Evolutionary conservation across 129 eudicot genomes (phyloP).

Genomic region (Flaveria linearis): DNA sequence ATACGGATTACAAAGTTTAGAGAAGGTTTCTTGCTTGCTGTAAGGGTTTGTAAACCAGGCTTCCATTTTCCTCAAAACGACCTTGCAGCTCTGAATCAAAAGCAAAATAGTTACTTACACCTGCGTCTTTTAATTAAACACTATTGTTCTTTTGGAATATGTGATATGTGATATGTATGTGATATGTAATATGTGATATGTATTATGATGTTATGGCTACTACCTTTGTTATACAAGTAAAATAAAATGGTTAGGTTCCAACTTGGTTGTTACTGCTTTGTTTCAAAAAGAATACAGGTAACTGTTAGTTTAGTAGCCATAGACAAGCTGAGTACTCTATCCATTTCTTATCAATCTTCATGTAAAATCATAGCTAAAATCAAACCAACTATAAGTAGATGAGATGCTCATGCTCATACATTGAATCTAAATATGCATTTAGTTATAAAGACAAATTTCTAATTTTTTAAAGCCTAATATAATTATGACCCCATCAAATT

Average conservation of each 20-base stretch:
- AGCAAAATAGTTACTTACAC: constrained; percentile 16
- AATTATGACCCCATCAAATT: background rate
- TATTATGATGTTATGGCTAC: too few species aligned
- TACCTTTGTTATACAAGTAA: background rate
- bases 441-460: constrained; percentile 5
- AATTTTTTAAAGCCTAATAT: background rate
- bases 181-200: too few species aligned
- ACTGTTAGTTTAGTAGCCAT: background rate
- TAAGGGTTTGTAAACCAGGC: constrained; percentile 35
- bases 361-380: background rate
- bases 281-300: background rate
- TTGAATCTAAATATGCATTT: background rate
- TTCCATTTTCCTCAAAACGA: constrained; percentile 55
- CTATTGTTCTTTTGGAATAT: background rate
- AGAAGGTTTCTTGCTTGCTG: constrained; percentile 43
- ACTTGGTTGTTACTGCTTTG: constrained; percentile 9
- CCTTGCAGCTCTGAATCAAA: constrained; percentile 35
- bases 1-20: constrained; percentile 48
- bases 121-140: background rate
- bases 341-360: constrained; percentile 13
- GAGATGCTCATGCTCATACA: constrained; percentile 5
- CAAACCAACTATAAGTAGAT: background rate
- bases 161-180: too few species aligned
- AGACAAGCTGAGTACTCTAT: background rate
- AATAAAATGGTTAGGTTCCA: constrained; percentile 8